Evolutionary conservation across 2,329 filamentous ascomycete species (phyloP).

Genomic region (Pleomassaria siparia): DNA sequence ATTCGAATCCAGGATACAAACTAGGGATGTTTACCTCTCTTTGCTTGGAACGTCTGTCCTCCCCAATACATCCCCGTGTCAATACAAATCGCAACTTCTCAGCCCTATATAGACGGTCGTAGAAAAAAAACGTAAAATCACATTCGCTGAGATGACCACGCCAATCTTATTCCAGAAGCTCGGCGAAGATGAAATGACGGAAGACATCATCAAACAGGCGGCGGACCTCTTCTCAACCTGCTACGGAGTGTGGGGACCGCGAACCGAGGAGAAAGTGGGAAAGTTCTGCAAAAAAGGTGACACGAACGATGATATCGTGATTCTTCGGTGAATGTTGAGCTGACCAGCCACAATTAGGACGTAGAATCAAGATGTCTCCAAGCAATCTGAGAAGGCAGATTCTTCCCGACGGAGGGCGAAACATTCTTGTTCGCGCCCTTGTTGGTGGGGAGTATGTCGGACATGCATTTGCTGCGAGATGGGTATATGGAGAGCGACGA

Average conservation of each 20-base stretch:
- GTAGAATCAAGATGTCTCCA: background rate
- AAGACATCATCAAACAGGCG: background rate
- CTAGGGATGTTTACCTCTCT: too few relatives aligned
- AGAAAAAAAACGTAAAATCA: background rate
- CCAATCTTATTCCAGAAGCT: too few relatives aligned
- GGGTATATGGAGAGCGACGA: background rate
- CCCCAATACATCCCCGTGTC: too few relatives aligned
- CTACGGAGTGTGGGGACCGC: background rate
- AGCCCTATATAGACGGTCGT: background rate
- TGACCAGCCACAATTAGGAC: background rate
- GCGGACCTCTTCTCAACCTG: background rate
- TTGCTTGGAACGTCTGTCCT: too few relatives aligned
- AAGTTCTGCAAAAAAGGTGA: background rate
- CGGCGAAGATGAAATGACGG: background rate
- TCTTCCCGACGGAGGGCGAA: background rate
- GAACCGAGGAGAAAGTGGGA: background rate
- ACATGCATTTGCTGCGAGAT: background rate
- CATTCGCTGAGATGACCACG: background rate
- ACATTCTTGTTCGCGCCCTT: background rate
- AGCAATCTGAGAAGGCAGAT: background rate
- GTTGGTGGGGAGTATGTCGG: background rate
- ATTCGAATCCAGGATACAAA: too few relatives aligned
- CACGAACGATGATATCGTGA: background rate
- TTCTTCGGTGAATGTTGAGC: background rate
- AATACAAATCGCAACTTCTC: too few relatives aligned